Conservation (phyloP, 768 basidiomycete genomes). For the Mycena rosella region DNA sequence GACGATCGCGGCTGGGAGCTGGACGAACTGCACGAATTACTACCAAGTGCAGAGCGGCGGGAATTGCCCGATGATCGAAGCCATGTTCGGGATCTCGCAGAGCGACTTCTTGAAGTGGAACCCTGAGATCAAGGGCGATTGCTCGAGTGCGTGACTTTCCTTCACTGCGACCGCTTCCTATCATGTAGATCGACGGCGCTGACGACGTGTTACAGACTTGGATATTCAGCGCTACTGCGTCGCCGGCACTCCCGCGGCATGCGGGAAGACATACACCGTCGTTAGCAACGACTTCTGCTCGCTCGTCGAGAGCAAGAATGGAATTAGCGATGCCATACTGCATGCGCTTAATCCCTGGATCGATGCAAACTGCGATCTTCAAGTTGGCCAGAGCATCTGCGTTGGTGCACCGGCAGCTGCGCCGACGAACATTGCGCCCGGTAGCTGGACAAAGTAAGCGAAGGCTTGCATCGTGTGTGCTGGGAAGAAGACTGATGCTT, state of each 20-base stretch:
- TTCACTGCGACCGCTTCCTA: too few relatives aligned
- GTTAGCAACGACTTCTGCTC: neutral
- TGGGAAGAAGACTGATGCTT: too few relatives aligned
- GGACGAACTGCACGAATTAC: conserved; percentile 10
- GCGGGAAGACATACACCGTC: neutral
- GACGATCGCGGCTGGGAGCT: neutral
- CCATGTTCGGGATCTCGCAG: conserved; percentile 2
- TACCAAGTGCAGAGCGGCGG: neutral
- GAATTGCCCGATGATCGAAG: neutral
- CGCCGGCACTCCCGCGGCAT: neutral
- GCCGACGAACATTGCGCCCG: too few relatives aligned
- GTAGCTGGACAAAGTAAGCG: too few relatives aligned
- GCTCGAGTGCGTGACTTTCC: conserved; percentile 1
- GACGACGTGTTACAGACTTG: too few relatives aligned
- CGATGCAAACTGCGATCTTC: neutral
- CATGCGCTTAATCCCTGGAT: neutral
- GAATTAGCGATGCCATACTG: neutral
- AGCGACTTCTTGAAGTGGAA: neutral
- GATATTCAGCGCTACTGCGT: neutral
- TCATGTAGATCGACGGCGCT: too few relatives aligned
- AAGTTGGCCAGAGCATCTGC: neutral
- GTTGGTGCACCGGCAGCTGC: neutral
- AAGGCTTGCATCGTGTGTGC: too few relatives aligned
- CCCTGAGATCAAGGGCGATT: conserved; percentile 9
- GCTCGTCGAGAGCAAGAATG: neutral